phyloP scores from a whole-genome alignment of 2,329 filamentous ascomycete species.

The Epichloe hybrida region DNA sequence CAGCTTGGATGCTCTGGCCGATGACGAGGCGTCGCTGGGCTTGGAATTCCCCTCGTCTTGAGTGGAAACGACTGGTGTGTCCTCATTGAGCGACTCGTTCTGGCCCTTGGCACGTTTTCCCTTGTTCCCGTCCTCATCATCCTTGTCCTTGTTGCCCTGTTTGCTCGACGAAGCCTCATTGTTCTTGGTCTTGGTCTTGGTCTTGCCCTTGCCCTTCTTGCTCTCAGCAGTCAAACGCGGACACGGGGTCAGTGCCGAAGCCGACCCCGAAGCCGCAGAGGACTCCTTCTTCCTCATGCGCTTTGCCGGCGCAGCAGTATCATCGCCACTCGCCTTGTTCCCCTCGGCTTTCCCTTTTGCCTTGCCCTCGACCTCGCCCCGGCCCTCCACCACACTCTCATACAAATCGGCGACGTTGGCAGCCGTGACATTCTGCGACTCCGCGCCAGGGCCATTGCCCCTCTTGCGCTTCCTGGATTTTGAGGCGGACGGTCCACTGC shows the following conservation, averaged over 20 bases:
- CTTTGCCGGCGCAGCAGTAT: slow-evolving; percentile 1
- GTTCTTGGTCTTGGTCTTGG: not conserved
- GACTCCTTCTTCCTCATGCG: slow-evolving; percentile 1
- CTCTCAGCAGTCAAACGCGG: not conserved
- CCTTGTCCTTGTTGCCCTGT: slow-evolving; percentile 25
- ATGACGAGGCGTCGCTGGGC: slow-evolving; percentile 4
- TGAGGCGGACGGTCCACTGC: slow-evolving; percentile 21
- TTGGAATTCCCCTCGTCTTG: slow-evolving; percentile 6
- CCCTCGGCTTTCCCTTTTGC: slow-evolving; percentile 17
- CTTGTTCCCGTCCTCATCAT: slow-evolving; percentile 25
- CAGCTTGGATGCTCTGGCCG: slow-evolving; percentile 7
- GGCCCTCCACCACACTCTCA: slow-evolving; percentile 65
- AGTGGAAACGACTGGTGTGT: slow-evolving; percentile 4
- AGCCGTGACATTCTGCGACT: slow-evolving; percentile 39
- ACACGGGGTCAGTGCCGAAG: not conserved
- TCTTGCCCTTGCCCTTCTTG: not conserved
- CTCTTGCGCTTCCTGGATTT: slow-evolving; percentile 49
- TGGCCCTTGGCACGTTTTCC: slow-evolving; percentile 14
- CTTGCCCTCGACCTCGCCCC: slow-evolving; percentile 16
- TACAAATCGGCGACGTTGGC: slow-evolving; percentile 68
- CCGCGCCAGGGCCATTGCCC: slow-evolving; percentile 8
- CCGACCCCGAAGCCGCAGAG: not conserved
- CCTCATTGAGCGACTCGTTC: slow-evolving; percentile 10
- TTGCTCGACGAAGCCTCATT: slow-evolving; percentile 7
- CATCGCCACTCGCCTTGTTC: not conserved